Evolutionary conservation across 2,329 filamentous ascomycete genomes (phyloP).

Genomic region (Sphaerulina vaccinii): DNA sequence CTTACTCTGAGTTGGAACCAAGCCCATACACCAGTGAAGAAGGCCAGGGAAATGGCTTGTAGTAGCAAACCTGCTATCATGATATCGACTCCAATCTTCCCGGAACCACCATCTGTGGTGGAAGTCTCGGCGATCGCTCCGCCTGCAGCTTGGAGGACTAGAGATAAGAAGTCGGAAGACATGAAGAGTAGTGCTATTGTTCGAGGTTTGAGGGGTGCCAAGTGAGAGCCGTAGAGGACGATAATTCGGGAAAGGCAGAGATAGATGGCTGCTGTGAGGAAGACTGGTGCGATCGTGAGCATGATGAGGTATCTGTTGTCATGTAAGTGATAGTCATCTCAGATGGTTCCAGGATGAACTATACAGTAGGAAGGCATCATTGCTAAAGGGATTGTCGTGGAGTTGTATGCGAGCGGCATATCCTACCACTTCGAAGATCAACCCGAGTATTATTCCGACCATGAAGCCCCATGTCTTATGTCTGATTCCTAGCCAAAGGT

Average conservation of each 20-base stretch:
- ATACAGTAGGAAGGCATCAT: slow-evolving; percentile 52
- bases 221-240: slow-evolving; percentile 50
- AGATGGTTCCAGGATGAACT: background rate
- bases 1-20: slow-evolving; percentile 33
- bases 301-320: slow-evolving; percentile 54
- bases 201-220: slow-evolving; percentile 25
- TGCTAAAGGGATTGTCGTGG: slow-evolving; percentile 53
- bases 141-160: slow-evolving; percentile 57
- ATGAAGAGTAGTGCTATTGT: slow-evolving; percentile 57
- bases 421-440: slow-evolving; percentile 54
- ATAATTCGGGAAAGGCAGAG: slow-evolving; percentile 59
- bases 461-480: slow-evolving; percentile 58
- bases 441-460: slow-evolving; percentile 49
- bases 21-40: slow-evolving; percentile 44
- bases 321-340: slow-evolving; percentile 8
- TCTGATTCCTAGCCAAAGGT: slow-evolving; percentile 50
- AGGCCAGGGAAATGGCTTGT: slow-evolving; percentile 52
- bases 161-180: slow-evolving; percentile 54
- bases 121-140: slow-evolving; percentile 58
- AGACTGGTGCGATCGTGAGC: slow-evolving; percentile 58
- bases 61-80: slow-evolving; percentile 59
- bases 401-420: slow-evolving; percentile 57
- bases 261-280: slow-evolving; percentile 57
- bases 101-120: slow-evolving; percentile 32
- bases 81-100: slow-evolving; percentile 52